Evolutionary conservation across 371 early-diverging fungal genomes (phyloP), one percentile per base, ranked within the genome.

Genomic region (Circinella minor): DNA sequence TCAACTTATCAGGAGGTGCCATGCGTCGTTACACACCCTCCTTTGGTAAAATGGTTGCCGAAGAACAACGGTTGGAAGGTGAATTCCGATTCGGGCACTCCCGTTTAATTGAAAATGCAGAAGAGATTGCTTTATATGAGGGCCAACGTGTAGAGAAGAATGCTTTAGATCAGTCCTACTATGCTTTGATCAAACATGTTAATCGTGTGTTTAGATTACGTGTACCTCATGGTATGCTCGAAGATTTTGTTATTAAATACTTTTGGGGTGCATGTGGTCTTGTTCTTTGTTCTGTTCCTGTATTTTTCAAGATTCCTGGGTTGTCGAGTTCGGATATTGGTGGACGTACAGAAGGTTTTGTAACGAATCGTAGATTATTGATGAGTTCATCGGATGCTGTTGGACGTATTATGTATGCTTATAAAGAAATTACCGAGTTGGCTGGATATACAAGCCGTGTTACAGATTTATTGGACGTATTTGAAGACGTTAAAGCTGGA

Each of bases 201-300:
- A 95, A 96, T 75, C 81, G 88, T 46, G 86, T 94, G 68, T 94
- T 91, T 80, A 85, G 89, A 55, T 82, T 92, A 63, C 86, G 93
- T 43, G 90, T 94, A 37, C 91, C 89, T 61, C 94, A 94, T 78
- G 92, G 94, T 59, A 94, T 94, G 94, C 77, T 95, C 72, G 95
- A 94, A 66, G 94, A 94, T 70, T 95, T 95, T 78, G 89, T 96
- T 57, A 93, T 95, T 81, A 95, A 95, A 74, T 95, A 95, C 84
- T 92, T 93, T 71, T 98, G 98, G 98, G 95, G 95, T 62, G 98
- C 96, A 8, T 89, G 93, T 66, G 98, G 98, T 48, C 86, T 98
- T 48, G 80, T 95, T 6, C 88, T 96, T 43, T 94, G 95, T 67
- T 89, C 94, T 10, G 92, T 92, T 14, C 98, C 98, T 1, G 98